Percentiles rank a stretch among this genome's conserved stretches.
Conservation (phyloP, 2,329 filamentous ascomycete species). For the Verticillium isaacii region DNA sequence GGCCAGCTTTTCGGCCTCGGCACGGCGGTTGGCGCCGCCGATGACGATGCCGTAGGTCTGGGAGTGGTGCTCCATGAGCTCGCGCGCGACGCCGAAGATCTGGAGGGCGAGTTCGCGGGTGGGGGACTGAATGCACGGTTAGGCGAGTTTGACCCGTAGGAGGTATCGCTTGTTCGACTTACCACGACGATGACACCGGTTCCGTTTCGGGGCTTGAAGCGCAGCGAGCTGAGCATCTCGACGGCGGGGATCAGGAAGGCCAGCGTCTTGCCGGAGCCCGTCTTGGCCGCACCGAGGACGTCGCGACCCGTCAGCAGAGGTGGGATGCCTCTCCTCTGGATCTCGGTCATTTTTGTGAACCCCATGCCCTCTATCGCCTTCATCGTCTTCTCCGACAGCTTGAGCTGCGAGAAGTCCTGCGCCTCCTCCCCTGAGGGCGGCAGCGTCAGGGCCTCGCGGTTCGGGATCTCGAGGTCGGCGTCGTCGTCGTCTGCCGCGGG, state of each 20-base stretch:
- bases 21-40: slow-evolving; percentile 84
- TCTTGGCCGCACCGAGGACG: slow-evolving; percentile 93
- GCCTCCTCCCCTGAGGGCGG: slow-evolving; percentile 53
- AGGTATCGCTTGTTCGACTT: not conserved
- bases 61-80: slow-evolving; percentile 91
- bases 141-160: not conserved
- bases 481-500: slow-evolving; percentile 24
- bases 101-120: slow-evolving; percentile 92
- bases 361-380: slow-evolving; percentile 87
- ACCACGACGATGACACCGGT: slow-evolving; percentile 82
- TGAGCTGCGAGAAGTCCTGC: slow-evolving; percentile 73
- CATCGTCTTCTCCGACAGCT: slow-evolving; percentile 83
- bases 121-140: slow-evolving; percentile 49
- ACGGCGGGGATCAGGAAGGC: slow-evolving; percentile 92
- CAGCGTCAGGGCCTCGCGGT: slow-evolving; percentile 41
- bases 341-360: slow-evolving; percentile 93
- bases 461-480: slow-evolving; percentile 25
- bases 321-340: slow-evolving; percentile 82
- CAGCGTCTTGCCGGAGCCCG: slow-evolving; percentile 90
- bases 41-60: slow-evolving; percentile 95
- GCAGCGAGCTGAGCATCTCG: slow-evolving; percentile 84
- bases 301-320: slow-evolving; percentile 85
- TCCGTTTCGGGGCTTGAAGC: slow-evolving; percentile 92
- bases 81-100: slow-evolving; percentile 90
- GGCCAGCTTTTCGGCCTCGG: slow-evolving; percentile 87